These are phyloP conservation scores for Chamaecyparis obtusa DNA, from an alignment of 75 land plant genomes.

Conservation along the genomic window DNA sequence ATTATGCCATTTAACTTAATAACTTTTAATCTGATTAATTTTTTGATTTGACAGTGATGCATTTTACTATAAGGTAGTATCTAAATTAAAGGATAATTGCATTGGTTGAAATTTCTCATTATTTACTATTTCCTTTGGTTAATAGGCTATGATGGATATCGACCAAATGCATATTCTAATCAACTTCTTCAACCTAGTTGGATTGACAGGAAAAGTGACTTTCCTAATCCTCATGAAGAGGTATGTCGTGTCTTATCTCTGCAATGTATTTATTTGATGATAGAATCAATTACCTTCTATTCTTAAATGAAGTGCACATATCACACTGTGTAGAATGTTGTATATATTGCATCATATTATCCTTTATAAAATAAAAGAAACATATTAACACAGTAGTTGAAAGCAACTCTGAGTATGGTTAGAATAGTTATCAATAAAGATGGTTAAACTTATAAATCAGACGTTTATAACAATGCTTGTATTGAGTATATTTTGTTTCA, in stretches of 20 bases:
- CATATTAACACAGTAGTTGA: neutral
- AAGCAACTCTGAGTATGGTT: neutral
- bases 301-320: neutral
- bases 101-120: neutral
- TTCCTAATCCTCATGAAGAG: slow-evolving; percentile 94
- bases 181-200: slow-evolving; percentile 88
- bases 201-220: slow-evolving; percentile 94
- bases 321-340: neutral
- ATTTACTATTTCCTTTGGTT: neutral
- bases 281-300: neutral
- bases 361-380: neutral
- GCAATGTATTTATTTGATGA: neutral
- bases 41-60: neutral
- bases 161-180: slow-evolving; percentile 88
- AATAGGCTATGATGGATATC: slow-evolving; percentile 93
- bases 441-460: too few relatives aligned
- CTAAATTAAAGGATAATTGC: neutral
- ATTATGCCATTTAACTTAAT: neutral
- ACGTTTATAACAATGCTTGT: neutral
- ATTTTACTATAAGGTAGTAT: neutral
- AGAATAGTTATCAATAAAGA: neutral
- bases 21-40: neutral
- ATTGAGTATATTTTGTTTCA: neutral
- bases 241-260: slow-evolving; percentile 24
- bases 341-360: neutral